These are phyloP conservation scores for Yamadazyma spencermartinsiae DNA, from an alignment of 1,139 yeast genomes.

Conservation along the genomic window DNA sequence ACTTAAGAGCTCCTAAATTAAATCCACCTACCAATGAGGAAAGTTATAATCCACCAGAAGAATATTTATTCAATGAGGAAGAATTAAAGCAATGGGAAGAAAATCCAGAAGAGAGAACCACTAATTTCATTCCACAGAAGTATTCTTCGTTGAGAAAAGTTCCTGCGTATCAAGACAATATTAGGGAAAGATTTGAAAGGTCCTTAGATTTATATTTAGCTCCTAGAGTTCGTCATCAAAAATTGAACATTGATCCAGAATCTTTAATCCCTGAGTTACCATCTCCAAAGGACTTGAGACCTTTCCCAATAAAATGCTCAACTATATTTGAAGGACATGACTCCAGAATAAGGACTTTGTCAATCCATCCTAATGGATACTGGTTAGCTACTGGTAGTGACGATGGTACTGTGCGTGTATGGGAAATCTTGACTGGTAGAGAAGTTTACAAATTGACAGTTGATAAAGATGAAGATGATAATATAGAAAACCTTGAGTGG, in stretches of 20 bases:
- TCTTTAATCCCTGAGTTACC: conserved; percentile 95
- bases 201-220: conserved; percentile 92
- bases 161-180: conserved; percentile 84
- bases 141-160: conserved; percentile 82
- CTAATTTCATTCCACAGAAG: conserved; percentile 80
- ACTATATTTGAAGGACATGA: conserved; percentile 81
- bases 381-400: conserved; percentile 98
- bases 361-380: conserved; percentile 86
- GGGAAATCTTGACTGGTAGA: conserved; percentile 97
- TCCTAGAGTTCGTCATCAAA: conserved; percentile 91
- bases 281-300: conserved; percentile 93
- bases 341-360: conserved; percentile 77
- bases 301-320: conserved; percentile 95
- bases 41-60: conserved; percentile 96
- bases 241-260: conserved; percentile 93
- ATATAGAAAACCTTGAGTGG: conserved; percentile 86
- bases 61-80: conserved; percentile 77
- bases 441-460: conserved; percentile 69
- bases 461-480: conserved; percentile 62
- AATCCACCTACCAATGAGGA: conserved; percentile 97
- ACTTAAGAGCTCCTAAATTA: conserved; percentile 88
- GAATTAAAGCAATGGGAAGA: conserved; percentile 75
- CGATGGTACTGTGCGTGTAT: conserved; percentile 91
- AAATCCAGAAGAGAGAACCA: conserved; percentile 78
- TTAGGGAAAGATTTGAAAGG: conserved; percentile 92